Base-by-base conservation (phyloP, 768 basidiomycete genomes). In the Hysterangium stoloniferum region DNA sequence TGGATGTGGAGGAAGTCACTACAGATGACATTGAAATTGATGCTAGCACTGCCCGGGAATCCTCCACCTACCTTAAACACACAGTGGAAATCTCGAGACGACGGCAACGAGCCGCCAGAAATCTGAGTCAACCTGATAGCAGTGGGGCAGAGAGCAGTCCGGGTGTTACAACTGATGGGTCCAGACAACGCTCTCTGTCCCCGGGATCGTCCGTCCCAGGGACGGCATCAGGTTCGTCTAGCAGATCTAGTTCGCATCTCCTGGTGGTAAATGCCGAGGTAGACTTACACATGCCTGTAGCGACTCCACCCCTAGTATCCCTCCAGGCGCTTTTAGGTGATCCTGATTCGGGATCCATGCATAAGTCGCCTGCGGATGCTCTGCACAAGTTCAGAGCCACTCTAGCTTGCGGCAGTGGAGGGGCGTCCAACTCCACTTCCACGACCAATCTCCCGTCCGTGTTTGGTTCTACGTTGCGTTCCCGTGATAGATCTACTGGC, bases 371-470 rank as follows among this genome's bases (percentile, higher is more conserved):
- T 19, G 33, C 37, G n/a, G 47, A 36, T 4, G 47, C 49, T 4
- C 8, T 51, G 38, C 40, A 35, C 27, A 41, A 22, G 31, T 42
- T 51, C 17, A 31, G 44, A n/a, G 19, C 13, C 6, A 31, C 27
- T n/a, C 25, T 24, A 37, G 38, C 27, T 24, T 34, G 12, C n/a
- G 15, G 3, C 40, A 19, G 11, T 7, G 29, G 44, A 24, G 25
- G 20, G 6, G n/a, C 36, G 17, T 51, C 49, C 15, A 27, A 25
- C 12, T 49, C 48, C 7, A 38, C 29, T 20, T 51, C 49, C 13
- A 51, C 28, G 25, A 51, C 49, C 17, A 42, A 40, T 13, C 27
- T 51, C 3, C 49, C 38, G 5, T 41, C 49, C 6, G 48, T 37
- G 20, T 50, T 41, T 19, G 41, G 40, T 13, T 11, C 25, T 6